These are phyloP conservation scores for Phytophthora meadii DNA, from an alignment of 352 stramenopile species.

Conservation along the genomic window DNA sequence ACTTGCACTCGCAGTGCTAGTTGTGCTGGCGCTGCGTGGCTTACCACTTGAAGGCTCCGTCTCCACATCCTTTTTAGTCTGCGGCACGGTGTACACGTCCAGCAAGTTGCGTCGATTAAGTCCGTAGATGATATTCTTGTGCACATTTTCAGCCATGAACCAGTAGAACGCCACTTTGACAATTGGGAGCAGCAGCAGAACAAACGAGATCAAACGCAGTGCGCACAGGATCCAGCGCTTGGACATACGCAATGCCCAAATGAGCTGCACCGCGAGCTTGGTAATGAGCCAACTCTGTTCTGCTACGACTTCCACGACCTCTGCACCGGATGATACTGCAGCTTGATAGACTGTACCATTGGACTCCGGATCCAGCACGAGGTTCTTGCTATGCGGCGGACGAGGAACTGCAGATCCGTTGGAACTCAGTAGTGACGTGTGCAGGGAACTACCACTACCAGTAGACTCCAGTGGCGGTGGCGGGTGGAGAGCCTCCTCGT, in stretches of 20 bases:
- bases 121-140: conserved; percentile 87
- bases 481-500: conserved; percentile 40
- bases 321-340: conserved; percentile 45
- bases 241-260: conserved; percentile 76
- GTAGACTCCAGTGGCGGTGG: conserved; percentile 19
- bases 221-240: conserved; percentile 75
- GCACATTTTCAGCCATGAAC: conserved; percentile 58
- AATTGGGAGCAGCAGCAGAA: conserved; percentile 58
- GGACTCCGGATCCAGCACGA: conserved; percentile 52
- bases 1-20: conserved; percentile 25
- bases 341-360: conserved; percentile 57
- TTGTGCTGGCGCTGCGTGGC: conserved; percentile 19
- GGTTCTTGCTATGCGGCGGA: conserved; percentile 54
- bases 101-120: conserved; percentile 78
- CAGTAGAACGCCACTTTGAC: conserved; percentile 69
- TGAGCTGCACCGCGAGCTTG: conserved; percentile 69
- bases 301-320: conserved; percentile 66
- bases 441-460: conserved; percentile 25
- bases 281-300: conserved; percentile 81
- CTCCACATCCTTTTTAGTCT: conserved; percentile 20
- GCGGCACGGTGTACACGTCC: conserved; percentile 83
- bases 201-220: conserved; percentile 70
- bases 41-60: conserved; percentile 11
- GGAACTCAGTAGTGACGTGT: conserved; percentile 32
- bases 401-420: conserved; percentile 18